These are phyloP conservation scores for Berberis vulgaris DNA, from an alignment of 164 flowering plant species.

Conservation along the genomic window DNA sequence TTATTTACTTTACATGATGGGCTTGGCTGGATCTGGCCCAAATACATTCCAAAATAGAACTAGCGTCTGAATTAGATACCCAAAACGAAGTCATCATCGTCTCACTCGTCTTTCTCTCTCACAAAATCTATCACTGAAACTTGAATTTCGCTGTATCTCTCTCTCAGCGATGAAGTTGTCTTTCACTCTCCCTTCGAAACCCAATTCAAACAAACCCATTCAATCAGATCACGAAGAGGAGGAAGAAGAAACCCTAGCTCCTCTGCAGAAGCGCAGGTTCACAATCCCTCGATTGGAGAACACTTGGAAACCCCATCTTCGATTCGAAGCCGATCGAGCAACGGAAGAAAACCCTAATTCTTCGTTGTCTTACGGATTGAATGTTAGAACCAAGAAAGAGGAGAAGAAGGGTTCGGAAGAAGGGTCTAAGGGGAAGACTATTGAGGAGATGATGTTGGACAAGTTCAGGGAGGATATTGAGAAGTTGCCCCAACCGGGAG, in stretches of 20 bases:
- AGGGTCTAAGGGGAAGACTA: neutral
- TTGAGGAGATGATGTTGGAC: neutral
- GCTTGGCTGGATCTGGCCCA: too few relatives aligned
- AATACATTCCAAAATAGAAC: too few relatives aligned
- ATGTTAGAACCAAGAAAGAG: neutral
- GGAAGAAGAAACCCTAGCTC: neutral
- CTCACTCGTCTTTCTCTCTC: too few relatives aligned
- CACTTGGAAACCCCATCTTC: neutral
- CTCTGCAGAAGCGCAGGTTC: neutral
- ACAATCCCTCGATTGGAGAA: neutral
- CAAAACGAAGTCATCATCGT: too few relatives aligned
- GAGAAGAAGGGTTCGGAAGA: neutral
- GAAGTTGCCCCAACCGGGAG: neutral
- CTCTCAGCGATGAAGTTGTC: neutral
- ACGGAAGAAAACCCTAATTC: neutral
- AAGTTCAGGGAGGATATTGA: neutral
- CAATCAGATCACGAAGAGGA: too few relatives aligned
- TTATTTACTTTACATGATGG: too few relatives aligned
- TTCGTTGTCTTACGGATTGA: neutral
- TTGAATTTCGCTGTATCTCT: too few relatives aligned
- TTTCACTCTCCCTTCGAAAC: neutral
- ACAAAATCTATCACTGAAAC: too few relatives aligned
- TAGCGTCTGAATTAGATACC: too few relatives aligned
- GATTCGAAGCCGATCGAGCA: neutral
- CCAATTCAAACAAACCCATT: neutral